phyloP scores from a whole-genome alignment of 2,329 filamentous ascomycete genomes.

The Alternaria alternata region DNA sequence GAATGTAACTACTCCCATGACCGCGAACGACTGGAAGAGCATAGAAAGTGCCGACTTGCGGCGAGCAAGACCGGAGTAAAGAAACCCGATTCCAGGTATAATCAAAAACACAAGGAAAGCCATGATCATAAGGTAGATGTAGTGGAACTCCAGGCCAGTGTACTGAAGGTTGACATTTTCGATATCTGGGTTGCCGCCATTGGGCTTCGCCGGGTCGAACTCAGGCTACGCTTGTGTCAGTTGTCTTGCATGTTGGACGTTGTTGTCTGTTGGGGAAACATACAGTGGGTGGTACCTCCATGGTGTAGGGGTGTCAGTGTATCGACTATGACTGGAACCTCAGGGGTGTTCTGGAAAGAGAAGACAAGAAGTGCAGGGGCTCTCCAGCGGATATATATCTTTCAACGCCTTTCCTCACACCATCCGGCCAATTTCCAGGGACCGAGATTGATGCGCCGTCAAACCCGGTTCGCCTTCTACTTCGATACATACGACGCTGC shows the following conservation, averaged over 20 bases:
- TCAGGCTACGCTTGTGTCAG: conserved; percentile 42
- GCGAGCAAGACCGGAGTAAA: conserved; percentile 70
- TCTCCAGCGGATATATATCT: conserved; percentile 33
- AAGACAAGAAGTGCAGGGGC: conserved; percentile 22
- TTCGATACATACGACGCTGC: conserved; percentile 24
- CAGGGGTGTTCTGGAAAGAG: conserved; percentile 4
- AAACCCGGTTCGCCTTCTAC: conserved; percentile 20
- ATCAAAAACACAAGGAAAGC: conserved; percentile 71
- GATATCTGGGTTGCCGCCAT: conserved; percentile 62
- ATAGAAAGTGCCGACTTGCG: conserved; percentile 69
- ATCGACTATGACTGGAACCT: conserved; percentile 7
- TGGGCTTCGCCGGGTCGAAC: conserved; percentile 55
- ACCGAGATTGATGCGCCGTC: conserved; percentile 15
- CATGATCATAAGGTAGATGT: conserved; percentile 67
- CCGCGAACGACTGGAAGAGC: conserved; percentile 69
- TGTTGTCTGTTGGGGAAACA: conserved; percentile 6
- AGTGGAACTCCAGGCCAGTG: conserved; percentile 66
- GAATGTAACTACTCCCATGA: conserved; percentile 64
- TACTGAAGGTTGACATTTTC: conserved; percentile 68
- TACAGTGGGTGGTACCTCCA: conserved; percentile 29
- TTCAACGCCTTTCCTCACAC: conserved; percentile 1
- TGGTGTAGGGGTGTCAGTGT: conserved; percentile 11
- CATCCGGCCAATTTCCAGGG: conserved; percentile 20
- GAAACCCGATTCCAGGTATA: conserved; percentile 70
- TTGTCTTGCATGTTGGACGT: neutral